Evolutionary conservation across 2,329 filamentous ascomycete species (phyloP).

Genomic region (Periconia macrospinosa): DNA sequence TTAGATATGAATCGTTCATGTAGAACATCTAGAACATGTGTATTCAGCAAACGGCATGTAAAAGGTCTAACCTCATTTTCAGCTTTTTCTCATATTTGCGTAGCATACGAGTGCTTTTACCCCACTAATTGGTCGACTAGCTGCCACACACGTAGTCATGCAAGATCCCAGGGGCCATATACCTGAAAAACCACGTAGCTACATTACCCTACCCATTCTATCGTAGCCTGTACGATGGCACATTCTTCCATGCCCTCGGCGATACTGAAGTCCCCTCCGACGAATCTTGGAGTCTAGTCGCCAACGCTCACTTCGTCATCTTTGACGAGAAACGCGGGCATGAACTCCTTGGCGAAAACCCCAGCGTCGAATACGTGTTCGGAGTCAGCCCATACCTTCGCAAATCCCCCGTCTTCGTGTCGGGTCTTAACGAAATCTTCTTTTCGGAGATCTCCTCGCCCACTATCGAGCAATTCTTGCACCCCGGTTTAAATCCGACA

Average conservation of each 20-base stretch:
- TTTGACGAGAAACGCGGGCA: slow-evolving; percentile 21
- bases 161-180: not conserved
- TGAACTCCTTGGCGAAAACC: slow-evolving; percentile 18
- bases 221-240: not conserved
- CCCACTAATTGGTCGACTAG: too few relatives aligned
- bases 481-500: not conserved
- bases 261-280: slow-evolving; percentile 6
- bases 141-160: too few relatives aligned
- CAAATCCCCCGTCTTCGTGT: slow-evolving; percentile 13
- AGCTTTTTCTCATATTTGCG: too few relatives aligned
- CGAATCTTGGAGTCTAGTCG: slow-evolving; percentile 21
- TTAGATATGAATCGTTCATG: too few relatives aligned
- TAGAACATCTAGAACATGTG: too few relatives aligned
- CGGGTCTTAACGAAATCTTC: slow-evolving; percentile 7
- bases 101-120: too few relatives aligned
- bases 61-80: too few relatives aligned
- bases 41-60: too few relatives aligned
- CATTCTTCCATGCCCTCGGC: not conserved
- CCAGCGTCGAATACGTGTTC: slow-evolving; percentile 20
- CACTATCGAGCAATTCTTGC: not conserved
- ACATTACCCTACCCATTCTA: not conserved
- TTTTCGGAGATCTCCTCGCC: not conserved
- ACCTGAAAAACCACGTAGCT: not conserved
- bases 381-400: slow-evolving; percentile 1
- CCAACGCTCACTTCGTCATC: slow-evolving; percentile 23